Evolutionary conservation across 768 basidiomycete species (phyloP), one percentile per base, ranked within the genome.

Genomic region (Calocybe cyanea): DNA sequence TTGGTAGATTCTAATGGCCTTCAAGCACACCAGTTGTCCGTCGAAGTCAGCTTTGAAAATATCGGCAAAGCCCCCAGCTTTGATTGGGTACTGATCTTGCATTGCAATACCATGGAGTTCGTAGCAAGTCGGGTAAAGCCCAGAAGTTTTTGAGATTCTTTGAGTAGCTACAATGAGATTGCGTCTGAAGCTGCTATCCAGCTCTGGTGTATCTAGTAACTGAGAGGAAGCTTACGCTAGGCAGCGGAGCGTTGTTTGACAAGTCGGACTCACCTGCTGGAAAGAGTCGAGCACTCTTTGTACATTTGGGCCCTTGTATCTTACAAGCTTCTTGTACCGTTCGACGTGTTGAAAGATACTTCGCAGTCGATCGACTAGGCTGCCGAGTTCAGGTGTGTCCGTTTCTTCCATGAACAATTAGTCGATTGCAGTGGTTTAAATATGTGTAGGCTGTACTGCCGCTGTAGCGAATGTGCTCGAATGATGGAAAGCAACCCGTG

Each of bases 11-110:
- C 45, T 21, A 0, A 1, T 3, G n/a, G 21, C 3, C 32, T 46
- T 46, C 17, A 31, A 30, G 23, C 45, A 33, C 17, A 46, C 10
- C 7, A 10, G 5, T 1, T 4, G 10, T n/a, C 31, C 32, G 1
- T 15, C 14, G 11, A n/a, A 19, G 3, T 17, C 4, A 6, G 30
- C 45, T 33, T 17, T 34, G 38, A 39, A 38, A 13, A 46, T 35
- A 24, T 46, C 8, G 13, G 45, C 45, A 14, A 19, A 46, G 11
- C 45, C 45, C 24, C 45, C 45, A 28, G 3, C 8, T 8, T 8
- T n/a, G 31, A 32, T n/a, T 8, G 31, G 31, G n/a, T 32, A n/a
- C 8, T 32, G 1, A 2, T 25, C 17, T 7, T 10, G 40, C 11
- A 28, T 11, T 20, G 4, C 13, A 2, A 46, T 23, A 24, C 32